phyloP scores from a whole-genome alignment of 164 flowering plant genomes.

The Taxillus chinensis region DNA sequence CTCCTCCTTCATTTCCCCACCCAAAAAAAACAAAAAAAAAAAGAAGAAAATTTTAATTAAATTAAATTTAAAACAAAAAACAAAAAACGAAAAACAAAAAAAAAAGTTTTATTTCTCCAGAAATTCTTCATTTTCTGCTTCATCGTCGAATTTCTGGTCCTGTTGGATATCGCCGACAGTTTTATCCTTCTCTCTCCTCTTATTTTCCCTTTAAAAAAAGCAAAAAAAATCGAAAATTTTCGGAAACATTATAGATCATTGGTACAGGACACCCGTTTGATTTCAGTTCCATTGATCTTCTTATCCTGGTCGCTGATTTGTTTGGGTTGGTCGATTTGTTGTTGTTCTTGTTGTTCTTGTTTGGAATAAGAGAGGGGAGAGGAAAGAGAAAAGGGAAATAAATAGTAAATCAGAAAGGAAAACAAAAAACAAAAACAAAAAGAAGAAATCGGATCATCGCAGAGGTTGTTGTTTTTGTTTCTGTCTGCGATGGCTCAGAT shows the following conservation, averaged over 20 bases:
- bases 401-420: slow-evolving; percentile 1
- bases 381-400: slow-evolving; percentile 8
- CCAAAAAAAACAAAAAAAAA: too few species aligned
- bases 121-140: neutral
- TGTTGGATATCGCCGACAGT: slow-evolving; percentile 14
- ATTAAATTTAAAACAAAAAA: too few species aligned
- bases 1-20: too few species aligned
- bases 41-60: too few species aligned
- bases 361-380: slow-evolving; percentile 28
- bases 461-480: slow-evolving; percentile 1
- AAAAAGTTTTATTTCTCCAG: neutral
- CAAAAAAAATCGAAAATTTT: neutral
- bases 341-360: neutral
- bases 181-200: slow-evolving; percentile 9
- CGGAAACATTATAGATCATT: too few species aligned
- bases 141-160: slow-evolving; percentile 7
- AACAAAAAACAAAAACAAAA: neutral
- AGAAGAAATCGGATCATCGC: too few species aligned
- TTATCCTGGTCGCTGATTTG: too few species aligned
- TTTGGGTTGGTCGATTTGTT: slow-evolving; percentile 5
- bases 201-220: neutral
- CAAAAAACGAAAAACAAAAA: slow-evolving; percentile 6
- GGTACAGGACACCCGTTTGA: too few species aligned
- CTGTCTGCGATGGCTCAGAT: slow-evolving; percentile 54
- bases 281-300: too few species aligned